Percentiles rank a stretch among this genome's conserved stretches.
phyloP scores from a whole-genome alignment of 1,284 basidiomycete species.

The Coriolopsis trogii region DNA sequence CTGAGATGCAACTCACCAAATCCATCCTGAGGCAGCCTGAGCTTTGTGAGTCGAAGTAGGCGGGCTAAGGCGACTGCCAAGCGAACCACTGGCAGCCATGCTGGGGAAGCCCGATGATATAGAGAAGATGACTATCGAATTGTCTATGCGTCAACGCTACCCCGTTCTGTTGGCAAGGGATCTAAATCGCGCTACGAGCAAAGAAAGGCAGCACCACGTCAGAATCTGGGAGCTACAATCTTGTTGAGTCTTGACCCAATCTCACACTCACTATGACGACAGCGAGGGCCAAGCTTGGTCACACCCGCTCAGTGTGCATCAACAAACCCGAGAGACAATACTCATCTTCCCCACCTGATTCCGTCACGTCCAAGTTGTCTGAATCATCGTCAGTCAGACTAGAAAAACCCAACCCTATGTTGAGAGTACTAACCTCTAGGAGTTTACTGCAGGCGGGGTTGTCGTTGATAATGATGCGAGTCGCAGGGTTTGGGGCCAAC shows the following conservation, averaged over 20 bases:
- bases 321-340: constrained; percentile 8
- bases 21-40: too few species aligned
- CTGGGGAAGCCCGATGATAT: too few species aligned
- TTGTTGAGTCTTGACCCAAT: neutral
- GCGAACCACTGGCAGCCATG: too few species aligned
- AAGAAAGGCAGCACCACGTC: too few species aligned
- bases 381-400: neutral
- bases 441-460: constrained; percentile 19
- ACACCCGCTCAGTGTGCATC: constrained; percentile 12
- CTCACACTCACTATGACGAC: neutral
- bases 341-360: constrained; percentile 14
- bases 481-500: constrained; percentile 21
- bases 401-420: neutral
- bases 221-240: neutral
- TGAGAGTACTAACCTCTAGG: constrained; percentile 15
- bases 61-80: too few species aligned
- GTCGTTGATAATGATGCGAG: constrained; percentile 14
- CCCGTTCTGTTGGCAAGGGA: too few species aligned
- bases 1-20: too few species aligned
- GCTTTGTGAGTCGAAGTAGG: too few species aligned
- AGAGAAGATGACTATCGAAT: too few species aligned
- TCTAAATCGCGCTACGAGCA: too few species aligned
- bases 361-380: constrained; percentile 8
- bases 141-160: too few species aligned
- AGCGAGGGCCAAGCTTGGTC: neutral